Percentiles rank a stretch among this genome's conserved stretches.
Conservation (phyloP, 495 filamentous ascomycete genomes). For the Penicillium waksmanii region DNA sequence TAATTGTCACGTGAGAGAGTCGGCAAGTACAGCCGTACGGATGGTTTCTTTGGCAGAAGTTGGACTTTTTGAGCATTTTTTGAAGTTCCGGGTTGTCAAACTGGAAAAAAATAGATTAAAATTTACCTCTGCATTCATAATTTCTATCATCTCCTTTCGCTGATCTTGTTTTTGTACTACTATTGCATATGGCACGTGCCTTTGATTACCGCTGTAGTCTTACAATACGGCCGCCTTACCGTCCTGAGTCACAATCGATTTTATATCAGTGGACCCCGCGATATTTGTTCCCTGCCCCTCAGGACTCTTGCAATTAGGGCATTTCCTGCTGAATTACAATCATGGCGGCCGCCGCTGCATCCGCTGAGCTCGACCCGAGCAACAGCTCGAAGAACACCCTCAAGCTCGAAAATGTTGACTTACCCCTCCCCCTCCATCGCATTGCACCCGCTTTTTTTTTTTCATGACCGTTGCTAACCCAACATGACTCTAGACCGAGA, state of each 20-base stretch:
- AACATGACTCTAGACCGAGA: slow-evolving; percentile 69
- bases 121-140: not conserved
- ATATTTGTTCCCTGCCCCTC: slow-evolving; percentile 30
- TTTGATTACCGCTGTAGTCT: slow-evolving; percentile 3
- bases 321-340: slow-evolving; percentile 25
- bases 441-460: slow-evolving; percentile 20
- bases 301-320: slow-evolving; percentile 33
- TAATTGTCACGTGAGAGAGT: slow-evolving; percentile 27
- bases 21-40: not conserved
- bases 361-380: slow-evolving; percentile 60
- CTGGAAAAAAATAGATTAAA: not conserved
- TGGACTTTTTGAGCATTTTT: not conserved
- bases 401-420: slow-evolving; percentile 70
- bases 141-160: not conserved
- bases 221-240: slow-evolving; percentile 25
- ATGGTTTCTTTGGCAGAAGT: not conserved
- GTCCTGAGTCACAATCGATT: slow-evolving; percentile 27
- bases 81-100: too few relatives aligned
- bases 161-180: not conserved
- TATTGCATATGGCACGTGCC: slow-evolving; percentile 7
- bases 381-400: slow-evolving; percentile 68
- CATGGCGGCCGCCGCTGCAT: slow-evolving; percentile 60
- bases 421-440: slow-evolving; percentile 37
- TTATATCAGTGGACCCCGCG: slow-evolving; percentile 39
- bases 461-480: slow-evolving; percentile 21